Evolutionary conservation across 352 stramenopile genomes (phyloP).

Genomic region (Globisporangium radiosum): DNA sequence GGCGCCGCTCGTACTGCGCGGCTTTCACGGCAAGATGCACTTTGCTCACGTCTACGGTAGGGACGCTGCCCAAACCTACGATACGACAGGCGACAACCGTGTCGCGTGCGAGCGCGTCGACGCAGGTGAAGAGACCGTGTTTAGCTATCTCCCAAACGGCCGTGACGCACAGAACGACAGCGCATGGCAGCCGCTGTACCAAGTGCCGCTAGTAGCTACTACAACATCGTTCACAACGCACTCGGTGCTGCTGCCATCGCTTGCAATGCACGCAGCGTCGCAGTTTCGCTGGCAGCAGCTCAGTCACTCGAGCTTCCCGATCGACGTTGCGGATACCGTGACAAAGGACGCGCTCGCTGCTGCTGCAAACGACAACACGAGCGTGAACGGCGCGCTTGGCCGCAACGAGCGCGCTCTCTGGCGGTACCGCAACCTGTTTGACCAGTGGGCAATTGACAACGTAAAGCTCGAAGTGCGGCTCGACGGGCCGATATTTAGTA

Average conservation of each 20-base stretch:
- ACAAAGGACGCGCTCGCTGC: conserved; percentile 18
- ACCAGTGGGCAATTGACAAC: conserved; percentile 67
- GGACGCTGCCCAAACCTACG: conserved; percentile 32
- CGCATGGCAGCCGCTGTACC: conserved; percentile 32
- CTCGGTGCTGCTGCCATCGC: conserved; percentile 27
- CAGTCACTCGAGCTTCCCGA: conserved; percentile 59
- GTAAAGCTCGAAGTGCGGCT: conserved; percentile 51
- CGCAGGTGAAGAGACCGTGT: conserved; percentile 37
- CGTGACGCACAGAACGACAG: conserved; percentile 29
- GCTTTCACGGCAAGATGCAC: conserved; percentile 55
- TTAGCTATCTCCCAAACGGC: conserved; percentile 35
- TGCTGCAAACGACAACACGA: conserved; percentile 38
- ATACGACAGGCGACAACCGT: conserved; percentile 41
- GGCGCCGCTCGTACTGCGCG: conserved; percentile 29
- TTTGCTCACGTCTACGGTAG: conserved; percentile 66
- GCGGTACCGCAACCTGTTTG: conserved; percentile 64
- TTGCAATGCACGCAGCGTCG: conserved; percentile 33
- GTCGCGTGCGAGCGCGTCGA: conserved; percentile 51
- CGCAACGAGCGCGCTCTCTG: conserved; percentile 37
- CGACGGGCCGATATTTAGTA: conserved; percentile 28
- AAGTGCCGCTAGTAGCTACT: conserved; percentile 21
- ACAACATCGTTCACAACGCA: conserved; percentile 12
- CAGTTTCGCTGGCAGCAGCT: conserved; percentile 67
- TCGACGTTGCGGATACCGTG: conserved; percentile 26
- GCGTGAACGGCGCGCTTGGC: conserved; percentile 26